Percentiles rank a stretch among this genome's conserved stretches.
These are phyloP conservation scores for Clonostachys rhizophaga DNA, from an alignment of 2,329 filamentous ascomycete genomes.

Conservation along the genomic window DNA sequence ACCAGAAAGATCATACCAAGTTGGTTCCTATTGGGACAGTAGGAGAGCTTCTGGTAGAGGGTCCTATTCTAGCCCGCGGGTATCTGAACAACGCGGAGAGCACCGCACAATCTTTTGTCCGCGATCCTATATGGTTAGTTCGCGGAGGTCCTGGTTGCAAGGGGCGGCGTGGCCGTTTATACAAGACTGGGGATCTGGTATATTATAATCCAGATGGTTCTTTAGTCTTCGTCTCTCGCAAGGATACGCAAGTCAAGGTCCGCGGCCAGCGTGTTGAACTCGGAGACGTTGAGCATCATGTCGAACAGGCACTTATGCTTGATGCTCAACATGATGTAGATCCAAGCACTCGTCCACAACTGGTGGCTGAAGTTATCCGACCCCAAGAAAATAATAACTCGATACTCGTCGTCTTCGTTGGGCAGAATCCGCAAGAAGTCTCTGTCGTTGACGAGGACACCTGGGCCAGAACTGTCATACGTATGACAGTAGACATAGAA, in stretches of 20 bases:
- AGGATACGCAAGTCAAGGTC: conserved; percentile 45
- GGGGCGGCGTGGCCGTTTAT: conserved; percentile 22
- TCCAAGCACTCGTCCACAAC: neutral
- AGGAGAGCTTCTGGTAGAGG: conserved; percentile 28
- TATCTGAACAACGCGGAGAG: conserved; percentile 40
- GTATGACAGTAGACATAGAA: neutral
- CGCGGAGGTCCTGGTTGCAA: conserved; percentile 14
- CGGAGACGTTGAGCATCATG: conserved; percentile 13
- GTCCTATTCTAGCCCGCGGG: conserved; percentile 39
- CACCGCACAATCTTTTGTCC: conserved; percentile 38
- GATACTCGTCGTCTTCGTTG: neutral
- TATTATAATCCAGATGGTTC: conserved; percentile 18
- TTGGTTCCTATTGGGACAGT: conserved; percentile 49
- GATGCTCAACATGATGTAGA: neutral
- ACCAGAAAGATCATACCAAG: conserved; percentile 4
- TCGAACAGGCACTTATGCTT: neutral
- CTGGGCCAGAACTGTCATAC: neutral
- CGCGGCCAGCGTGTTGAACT: conserved; percentile 44
- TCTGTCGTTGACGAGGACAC: neutral
- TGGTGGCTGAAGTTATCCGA: conserved; percentile 1
- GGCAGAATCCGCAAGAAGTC: neutral
- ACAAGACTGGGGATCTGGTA: conserved; percentile 27
- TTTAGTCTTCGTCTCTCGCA: conserved; percentile 25
- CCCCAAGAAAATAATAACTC: neutral
- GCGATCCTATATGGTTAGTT: conserved; percentile 30